These are phyloP conservation scores for Pilasporangium apinafurcum DNA, from an alignment of 352 stramenopile genomes.

Conservation along the genomic window DNA sequence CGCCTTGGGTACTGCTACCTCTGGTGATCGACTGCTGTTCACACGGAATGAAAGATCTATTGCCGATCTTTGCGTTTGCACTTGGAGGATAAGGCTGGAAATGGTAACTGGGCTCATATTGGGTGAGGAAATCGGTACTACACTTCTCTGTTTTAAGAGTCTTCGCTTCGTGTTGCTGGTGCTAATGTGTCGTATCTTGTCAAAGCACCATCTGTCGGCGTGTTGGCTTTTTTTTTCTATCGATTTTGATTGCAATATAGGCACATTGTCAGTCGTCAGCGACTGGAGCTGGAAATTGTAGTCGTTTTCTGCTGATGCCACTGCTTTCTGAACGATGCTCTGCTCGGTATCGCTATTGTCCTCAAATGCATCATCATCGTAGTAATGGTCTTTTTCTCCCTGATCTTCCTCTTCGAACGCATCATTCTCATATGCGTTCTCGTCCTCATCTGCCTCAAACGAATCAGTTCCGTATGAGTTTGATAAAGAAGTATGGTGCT, in stretches of 20 bases:
- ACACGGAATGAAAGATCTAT: not conserved
- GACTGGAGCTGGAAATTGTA: no score
- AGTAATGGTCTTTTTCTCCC: not conserved
- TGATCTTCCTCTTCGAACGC: constrained; percentile 4
- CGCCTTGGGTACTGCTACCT: not conserved
- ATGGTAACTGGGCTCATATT: no score
- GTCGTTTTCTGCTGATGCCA: not conserved
- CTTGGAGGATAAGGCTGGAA: no score
- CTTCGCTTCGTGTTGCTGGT: no score
- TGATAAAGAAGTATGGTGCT: no score
- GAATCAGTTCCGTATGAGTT: not conserved
- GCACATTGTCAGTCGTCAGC: not conserved
- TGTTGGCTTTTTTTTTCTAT: not conserved
- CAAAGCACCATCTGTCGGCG: not conserved
- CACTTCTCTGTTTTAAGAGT: no score
- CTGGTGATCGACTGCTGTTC: not conserved
- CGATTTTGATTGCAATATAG: not conserved
- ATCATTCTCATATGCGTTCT: constrained; percentile 7
- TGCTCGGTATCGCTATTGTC: not conserved
- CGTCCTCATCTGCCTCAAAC: not conserved
- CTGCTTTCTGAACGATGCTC: not conserved
- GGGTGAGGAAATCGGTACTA: no score
- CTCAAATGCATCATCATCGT: constrained; percentile 9
- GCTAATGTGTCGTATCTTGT: constrained; percentile 1
- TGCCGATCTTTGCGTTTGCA: not conserved